Percentiles rank a stretch among this genome's conserved stretches.
These are phyloP conservation scores for Casaregolazyma suthepensis DNA, from an alignment of 1,139 yeast genomes.

Conservation along the genomic window DNA sequence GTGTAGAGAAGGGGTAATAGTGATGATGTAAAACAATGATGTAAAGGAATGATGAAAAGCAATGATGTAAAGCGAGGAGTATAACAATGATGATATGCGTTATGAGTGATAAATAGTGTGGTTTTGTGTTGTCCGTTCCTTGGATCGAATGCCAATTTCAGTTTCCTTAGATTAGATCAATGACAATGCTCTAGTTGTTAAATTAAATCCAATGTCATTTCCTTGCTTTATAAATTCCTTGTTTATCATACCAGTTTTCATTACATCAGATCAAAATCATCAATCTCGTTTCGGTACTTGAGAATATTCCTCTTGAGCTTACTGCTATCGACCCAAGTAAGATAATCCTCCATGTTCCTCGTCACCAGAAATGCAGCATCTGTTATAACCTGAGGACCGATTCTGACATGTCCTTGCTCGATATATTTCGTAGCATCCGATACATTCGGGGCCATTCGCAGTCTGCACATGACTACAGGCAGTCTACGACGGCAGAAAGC, in stretches of 20 bases:
- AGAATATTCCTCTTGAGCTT: conserved; percentile 88
- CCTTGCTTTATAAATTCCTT: too few relatives aligned
- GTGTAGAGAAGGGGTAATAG: too few relatives aligned
- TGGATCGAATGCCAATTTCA: too few relatives aligned
- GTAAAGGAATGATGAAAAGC: too few relatives aligned
- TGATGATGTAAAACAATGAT: background rate
- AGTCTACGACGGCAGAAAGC: conserved; percentile 88
- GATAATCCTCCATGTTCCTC: conserved; percentile 82
- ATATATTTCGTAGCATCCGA: conserved; percentile 85
- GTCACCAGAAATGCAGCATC: conserved; percentile 95
- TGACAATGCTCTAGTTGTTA: too few relatives aligned
- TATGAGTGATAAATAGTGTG: background rate
- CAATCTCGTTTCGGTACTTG: conserved; percentile 67
- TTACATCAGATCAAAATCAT: conserved; percentile 37
- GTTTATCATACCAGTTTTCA: too few relatives aligned
- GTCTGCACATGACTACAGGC: conserved; percentile 91
- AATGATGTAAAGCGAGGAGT: too few relatives aligned
- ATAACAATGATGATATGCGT: background rate
- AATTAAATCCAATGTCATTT: too few relatives aligned
- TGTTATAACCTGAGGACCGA: conserved; percentile 91
- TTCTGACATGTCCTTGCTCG: conserved; percentile 96
- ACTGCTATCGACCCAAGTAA: conserved; percentile 94
- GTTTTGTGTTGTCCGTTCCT: too few relatives aligned
- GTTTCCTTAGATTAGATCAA: too few relatives aligned
- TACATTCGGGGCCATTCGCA: conserved; percentile 89